Conservation (phyloP, 257 asterid genomes). For the Prunella vulgaris region DNA sequence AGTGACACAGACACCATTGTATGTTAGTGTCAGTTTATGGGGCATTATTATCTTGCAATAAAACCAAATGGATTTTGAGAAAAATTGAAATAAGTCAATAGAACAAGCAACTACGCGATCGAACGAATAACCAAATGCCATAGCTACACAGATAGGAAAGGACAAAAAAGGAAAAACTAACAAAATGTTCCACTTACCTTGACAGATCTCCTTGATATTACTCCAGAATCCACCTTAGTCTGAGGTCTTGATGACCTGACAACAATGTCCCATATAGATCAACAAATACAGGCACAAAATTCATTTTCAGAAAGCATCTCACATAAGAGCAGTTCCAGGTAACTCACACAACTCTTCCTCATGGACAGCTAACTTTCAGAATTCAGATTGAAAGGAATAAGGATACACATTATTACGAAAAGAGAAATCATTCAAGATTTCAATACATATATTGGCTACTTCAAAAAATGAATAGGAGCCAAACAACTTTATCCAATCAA, state of each 20-base stretch:
- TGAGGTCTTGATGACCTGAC: conserved; percentile 61
- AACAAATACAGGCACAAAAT: conserved; percentile 3
- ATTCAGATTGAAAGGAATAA: neutral
- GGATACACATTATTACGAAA: neutral
- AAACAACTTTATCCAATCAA: neutral
- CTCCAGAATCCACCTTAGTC: conserved; percentile 37
- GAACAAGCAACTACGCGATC: neutral
- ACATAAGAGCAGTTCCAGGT: neutral
- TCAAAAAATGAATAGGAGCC: neutral
- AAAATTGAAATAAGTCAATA: neutral
- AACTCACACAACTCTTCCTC: conserved; percentile 3
- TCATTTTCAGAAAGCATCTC: neutral
- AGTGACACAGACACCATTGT: neutral
- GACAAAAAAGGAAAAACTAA: neutral
- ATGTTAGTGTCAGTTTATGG: too few species aligned
- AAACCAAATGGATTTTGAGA: neutral
- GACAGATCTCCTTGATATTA: conserved; percentile 40
- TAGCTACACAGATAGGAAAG: neutral
- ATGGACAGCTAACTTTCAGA: conserved; percentile 14
- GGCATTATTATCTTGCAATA: neutral
- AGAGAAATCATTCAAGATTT: neutral
- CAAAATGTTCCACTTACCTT: conserved; percentile 42
- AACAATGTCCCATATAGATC: conserved; percentile 15
- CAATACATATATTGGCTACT: neutral
- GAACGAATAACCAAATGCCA: neutral